Evolutionary conservation across 352 stramenopile genomes (phyloP).

Genomic region (Elongisporangium prolatum): DNA sequence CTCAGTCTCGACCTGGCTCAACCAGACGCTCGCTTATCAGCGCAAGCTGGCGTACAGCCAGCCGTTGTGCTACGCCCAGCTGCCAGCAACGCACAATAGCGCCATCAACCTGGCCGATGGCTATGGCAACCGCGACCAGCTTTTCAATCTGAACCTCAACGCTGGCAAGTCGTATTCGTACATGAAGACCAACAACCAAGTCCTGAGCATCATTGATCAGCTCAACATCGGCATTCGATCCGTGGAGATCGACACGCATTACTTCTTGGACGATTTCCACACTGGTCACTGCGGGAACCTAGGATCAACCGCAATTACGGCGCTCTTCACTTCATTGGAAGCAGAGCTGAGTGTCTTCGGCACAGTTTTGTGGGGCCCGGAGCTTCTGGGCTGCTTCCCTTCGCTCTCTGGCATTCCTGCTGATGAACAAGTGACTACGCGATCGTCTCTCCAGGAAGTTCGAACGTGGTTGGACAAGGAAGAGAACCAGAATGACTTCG

Average conservation of each 20-base stretch:
- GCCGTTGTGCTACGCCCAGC: conserved; percentile 40
- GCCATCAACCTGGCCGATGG: conserved; percentile 50
- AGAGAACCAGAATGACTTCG: conserved; percentile 34
- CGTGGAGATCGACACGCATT: conserved; percentile 65
- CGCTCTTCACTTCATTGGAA: conserved; percentile 33
- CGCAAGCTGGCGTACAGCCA: conserved; percentile 32
- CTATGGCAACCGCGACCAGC: conserved; percentile 54
- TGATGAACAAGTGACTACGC: conserved; percentile 31
- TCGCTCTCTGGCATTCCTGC: conserved; percentile 51
- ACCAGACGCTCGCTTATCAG: conserved; percentile 38
- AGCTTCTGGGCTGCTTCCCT: conserved; percentile 56
- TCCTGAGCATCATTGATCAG: conserved; percentile 51
- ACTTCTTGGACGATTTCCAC: conserved; percentile 49
- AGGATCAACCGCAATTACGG: conserved; percentile 25
- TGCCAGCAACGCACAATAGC: conserved; percentile 54
- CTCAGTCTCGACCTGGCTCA: conserved; percentile 28
- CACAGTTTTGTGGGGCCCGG: conserved; percentile 33
- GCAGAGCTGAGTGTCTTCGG: conserved; percentile 35
- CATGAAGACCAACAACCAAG: conserved; percentile 69
- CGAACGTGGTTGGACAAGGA: conserved; percentile 30
- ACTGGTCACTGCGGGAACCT: conserved; percentile 57
- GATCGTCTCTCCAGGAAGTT: conserved; percentile 34
- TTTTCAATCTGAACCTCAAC: conserved; percentile 46
- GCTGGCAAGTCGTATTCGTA: conserved; percentile 36
- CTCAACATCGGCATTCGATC: conserved; percentile 50